These are phyloP conservation scores for Metschnikowia lochheadii DNA, from an alignment of 805 yeast genomes.

Conservation along the genomic window DNA sequence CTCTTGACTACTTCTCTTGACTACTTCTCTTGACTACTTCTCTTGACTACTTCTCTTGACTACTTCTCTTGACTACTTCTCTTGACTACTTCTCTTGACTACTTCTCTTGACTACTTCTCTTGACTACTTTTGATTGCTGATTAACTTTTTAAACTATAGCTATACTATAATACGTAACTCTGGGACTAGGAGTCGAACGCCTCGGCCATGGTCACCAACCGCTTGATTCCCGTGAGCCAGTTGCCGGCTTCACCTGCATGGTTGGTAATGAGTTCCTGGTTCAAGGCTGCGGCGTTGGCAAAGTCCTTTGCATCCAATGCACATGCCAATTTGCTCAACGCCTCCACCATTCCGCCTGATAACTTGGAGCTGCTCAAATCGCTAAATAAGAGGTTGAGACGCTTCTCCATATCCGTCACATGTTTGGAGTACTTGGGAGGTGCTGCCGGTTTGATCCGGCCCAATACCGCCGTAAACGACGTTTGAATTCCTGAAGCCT, in stretches of 20 bases:
- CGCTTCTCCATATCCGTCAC: slow-evolving; percentile 80
- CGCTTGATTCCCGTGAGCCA: slow-evolving; percentile 94
- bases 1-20: too few species aligned
- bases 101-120: too few species aligned
- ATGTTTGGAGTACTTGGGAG: slow-evolving; percentile 70
- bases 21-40: too few species aligned
- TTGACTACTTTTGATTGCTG: too few species aligned
- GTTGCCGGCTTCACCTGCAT: slow-evolving; percentile 73
- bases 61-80: too few species aligned
- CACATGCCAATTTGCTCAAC: slow-evolving; percentile 47
- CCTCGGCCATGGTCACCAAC: slow-evolving; percentile 67
- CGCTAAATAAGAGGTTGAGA: slow-evolving; percentile 69
- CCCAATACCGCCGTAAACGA: slow-evolving; percentile 52
- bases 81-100: too few species aligned
- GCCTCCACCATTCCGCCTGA: slow-evolving; percentile 51
- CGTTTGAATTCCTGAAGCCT: slow-evolving; percentile 44
- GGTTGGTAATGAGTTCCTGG: slow-evolving; percentile 56
- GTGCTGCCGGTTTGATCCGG: slow-evolving; percentile 66
- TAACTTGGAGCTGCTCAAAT: slow-evolving; percentile 65
- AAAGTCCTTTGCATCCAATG: slow-evolving; percentile 53
- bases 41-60: too few species aligned
- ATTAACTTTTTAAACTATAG: too few species aligned
- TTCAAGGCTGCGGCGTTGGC: slow-evolving; percentile 54
- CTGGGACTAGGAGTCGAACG: slow-evolving; percentile 13
- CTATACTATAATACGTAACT: too few species aligned